Evolutionary conservation across 1,284 basidiomycete species (phyloP).

Genomic region (Trichosporon inkin): DNA sequence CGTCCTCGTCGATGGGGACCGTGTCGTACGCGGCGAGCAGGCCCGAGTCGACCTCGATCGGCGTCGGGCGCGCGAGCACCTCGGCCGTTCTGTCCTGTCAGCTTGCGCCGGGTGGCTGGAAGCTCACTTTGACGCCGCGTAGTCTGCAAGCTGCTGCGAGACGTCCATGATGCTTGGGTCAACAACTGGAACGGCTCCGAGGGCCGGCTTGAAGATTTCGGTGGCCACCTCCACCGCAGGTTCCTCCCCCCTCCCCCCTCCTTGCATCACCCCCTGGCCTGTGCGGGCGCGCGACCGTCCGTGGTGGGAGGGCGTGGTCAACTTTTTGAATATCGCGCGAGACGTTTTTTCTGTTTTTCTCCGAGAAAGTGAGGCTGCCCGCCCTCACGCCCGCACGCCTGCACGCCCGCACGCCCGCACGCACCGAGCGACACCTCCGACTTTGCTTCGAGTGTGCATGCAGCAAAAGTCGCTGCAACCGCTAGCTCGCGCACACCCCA

Average conservation of each 20-base stretch:
- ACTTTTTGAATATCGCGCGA: conserved; percentile 22
- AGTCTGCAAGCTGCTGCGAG: conserved; percentile 41
- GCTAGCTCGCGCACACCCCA: not conserved
- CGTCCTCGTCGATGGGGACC: conserved; percentile 74
- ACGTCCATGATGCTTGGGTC: conserved; percentile 39
- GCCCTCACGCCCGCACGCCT: not conserved
- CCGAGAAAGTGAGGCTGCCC: conserved; percentile 4
- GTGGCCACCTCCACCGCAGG: conserved; percentile 15
- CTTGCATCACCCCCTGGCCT: not conserved
- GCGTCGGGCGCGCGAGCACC: conserved; percentile 69
- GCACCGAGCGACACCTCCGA: not conserved
- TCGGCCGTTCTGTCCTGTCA: conserved; percentile 11
- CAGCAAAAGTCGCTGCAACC: too few relatives aligned
- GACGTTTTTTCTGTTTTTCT: conserved; percentile 17
- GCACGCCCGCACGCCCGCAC: not conserved
- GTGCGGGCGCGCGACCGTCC: not conserved
- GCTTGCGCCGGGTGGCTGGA: not conserved
- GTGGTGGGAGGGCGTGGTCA: not conserved
- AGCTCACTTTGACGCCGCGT: conserved; percentile 39
- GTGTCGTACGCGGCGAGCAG: conserved; percentile 80
- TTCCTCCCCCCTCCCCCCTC: not conserved
- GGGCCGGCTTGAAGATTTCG: conserved; percentile 1
- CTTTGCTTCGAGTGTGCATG: too few relatives aligned
- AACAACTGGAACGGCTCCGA: not conserved
- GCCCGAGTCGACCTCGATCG: conserved; percentile 76